Evolutionary conservation across 192 early-diverging fungal species (phyloP).

Genomic region (Coemansia sp.): DNA sequence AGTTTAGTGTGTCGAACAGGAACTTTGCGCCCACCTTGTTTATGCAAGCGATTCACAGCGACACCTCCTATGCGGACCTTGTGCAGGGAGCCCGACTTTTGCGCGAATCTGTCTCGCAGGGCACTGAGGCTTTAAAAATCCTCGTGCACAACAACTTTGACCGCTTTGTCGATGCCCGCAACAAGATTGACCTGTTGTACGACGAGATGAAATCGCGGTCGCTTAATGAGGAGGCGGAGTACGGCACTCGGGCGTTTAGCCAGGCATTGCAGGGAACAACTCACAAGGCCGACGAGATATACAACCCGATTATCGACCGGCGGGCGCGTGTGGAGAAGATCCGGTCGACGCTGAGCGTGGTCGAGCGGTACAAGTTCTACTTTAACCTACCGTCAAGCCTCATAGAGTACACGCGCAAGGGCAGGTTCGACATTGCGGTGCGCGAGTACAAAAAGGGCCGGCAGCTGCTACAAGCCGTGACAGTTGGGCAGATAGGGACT

Average conservation of each 20-base stretch:
- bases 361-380: constrained; percentile 96
- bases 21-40: constrained; percentile 73
- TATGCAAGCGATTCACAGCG: constrained; percentile 77
- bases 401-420: constrained; percentile 79
- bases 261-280: constrained; percentile 66
- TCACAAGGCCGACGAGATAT: constrained; percentile 76
- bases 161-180: constrained; percentile 93
- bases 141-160: constrained; percentile 96
- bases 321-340: constrained; percentile 87
- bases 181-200: constrained; percentile 91
- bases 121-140: constrained; percentile 82
- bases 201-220: constrained; percentile 88
- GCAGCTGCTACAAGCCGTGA: constrained; percentile 67
- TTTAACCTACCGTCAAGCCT: constrained; percentile 93
- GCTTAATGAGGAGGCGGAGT: constrained; percentile 75
- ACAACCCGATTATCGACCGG: constrained; percentile 82
- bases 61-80: constrained; percentile 84
- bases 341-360: constrained; percentile 81
- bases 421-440: constrained; percentile 85
- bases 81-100: constrained; percentile 72
- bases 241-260: constrained; percentile 76
- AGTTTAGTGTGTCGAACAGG: constrained; percentile 54
- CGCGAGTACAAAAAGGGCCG: constrained; percentile 96
- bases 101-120: constrained; percentile 71
- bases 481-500: constrained; percentile 33